A percentile compares a stretch with the other conserved stretches of the same genome.
phyloP scores from a whole-genome alignment of 805 yeast species.

The Lachancea quebecensis region DNA sequence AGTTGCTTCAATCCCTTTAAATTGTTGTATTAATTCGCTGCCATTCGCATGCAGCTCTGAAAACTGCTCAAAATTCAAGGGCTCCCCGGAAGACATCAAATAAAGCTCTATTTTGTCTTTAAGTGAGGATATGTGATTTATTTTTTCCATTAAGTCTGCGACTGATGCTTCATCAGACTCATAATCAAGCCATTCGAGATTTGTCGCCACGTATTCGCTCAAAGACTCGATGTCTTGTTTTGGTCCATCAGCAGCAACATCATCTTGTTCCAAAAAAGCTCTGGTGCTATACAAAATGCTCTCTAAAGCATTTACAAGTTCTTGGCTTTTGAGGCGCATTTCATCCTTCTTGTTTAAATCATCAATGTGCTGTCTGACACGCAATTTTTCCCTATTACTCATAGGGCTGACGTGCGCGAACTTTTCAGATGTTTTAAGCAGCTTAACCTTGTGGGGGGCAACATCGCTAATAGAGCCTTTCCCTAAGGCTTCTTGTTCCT shows the following conservation, averaged over 20 bases:
- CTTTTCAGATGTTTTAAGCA: constrained; percentile 11
- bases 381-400: constrained; percentile 41
- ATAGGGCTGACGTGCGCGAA: constrained; percentile 32
- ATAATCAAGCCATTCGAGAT: constrained; percentile 73
- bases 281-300: constrained; percentile 65
- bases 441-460: constrained; percentile 15
- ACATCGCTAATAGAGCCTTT: constrained; percentile 11
- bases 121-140: constrained; percentile 19
- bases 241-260: constrained; percentile 38
- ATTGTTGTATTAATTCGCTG: constrained; percentile 33
- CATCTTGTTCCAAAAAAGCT: constrained; percentile 48
- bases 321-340: constrained; percentile 47
- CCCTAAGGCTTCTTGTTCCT: constrained; percentile 8
- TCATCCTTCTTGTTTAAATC: constrained; percentile 49
- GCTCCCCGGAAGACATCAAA: constrained; percentile 38
- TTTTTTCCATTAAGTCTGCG: constrained; percentile 34
- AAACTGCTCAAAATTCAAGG: constrained; percentile 43
- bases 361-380: constrained; percentile 42
- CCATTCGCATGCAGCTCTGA: constrained; percentile 39
- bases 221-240: constrained; percentile 34
- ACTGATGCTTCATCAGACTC: constrained; percentile 48
- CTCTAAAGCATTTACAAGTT: constrained; percentile 63
- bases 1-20: constrained; percentile 40
- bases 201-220: constrained; percentile 36
- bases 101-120: constrained; percentile 33